phyloP scores from a whole-genome alignment of 2,329 filamentous ascomycete genomes.

The Colletotrichum godetiae region DNA sequence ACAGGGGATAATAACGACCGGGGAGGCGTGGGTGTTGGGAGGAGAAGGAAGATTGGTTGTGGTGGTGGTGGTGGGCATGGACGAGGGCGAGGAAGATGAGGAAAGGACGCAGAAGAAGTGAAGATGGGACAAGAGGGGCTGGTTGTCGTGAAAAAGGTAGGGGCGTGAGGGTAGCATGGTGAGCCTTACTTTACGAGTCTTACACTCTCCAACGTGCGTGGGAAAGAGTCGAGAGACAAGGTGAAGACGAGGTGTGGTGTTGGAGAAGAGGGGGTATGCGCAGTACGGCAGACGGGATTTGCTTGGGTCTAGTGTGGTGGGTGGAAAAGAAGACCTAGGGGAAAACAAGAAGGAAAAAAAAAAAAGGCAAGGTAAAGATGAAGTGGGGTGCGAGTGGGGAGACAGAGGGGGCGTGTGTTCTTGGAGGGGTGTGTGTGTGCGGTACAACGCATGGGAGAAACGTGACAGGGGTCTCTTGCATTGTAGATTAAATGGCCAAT shows the following conservation, averaged over 20 bases:
- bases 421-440: slow-evolving; percentile 38
- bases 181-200: slow-evolving; percentile 1
- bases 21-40: slow-evolving; percentile 27
- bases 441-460: slow-evolving; percentile 63
- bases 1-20: slow-evolving; percentile 35
- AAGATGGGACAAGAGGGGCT: slow-evolving; percentile 28
- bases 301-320: background rate
- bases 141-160: slow-evolving; percentile 6
- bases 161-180: slow-evolving; percentile 13
- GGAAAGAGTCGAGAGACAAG: background rate
- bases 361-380: background rate
- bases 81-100: slow-evolving; percentile 4
- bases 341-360: slow-evolving; percentile 6
- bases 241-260: background rate
- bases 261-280: background rate
- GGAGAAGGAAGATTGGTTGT: slow-evolving; percentile 5
- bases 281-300: background rate
- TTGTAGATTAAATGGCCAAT: slow-evolving; percentile 67
- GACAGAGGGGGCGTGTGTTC: background rate
- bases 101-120: slow-evolving; percentile 5
- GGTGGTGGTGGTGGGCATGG: background rate
- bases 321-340: background rate
- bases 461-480: slow-evolving; percentile 60
- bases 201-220: background rate
- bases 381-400: background rate